Percentiles rank a stretch among this genome's conserved stretches.
Conservation (phyloP, 495 filamentous ascomycete species). For the Monascus purpureus region DNA sequence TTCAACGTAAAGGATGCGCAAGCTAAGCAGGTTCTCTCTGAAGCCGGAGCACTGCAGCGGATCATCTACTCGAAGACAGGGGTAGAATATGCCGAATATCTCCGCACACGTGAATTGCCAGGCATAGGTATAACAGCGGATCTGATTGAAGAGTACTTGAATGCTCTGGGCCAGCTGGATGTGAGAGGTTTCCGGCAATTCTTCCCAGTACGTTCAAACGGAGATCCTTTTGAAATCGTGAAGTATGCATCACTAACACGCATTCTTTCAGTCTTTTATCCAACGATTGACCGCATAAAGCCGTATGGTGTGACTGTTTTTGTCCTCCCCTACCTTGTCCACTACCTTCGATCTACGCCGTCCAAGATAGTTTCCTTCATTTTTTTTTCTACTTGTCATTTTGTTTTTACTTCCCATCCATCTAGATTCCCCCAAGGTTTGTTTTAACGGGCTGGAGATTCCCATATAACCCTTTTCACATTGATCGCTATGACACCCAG, state of each 20-base stretch:
- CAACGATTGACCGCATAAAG: conserved; percentile 34
- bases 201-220: conserved; percentile 31
- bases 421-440: conserved; percentile 33
- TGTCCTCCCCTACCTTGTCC: too few species aligned
- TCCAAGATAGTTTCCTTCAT: too few species aligned
- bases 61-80: conserved; percentile 81
- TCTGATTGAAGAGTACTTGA: conserved; percentile 42
- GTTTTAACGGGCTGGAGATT: conserved; percentile 15
- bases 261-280: conserved; percentile 25
- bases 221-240: too few species aligned
- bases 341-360: too few species aligned
- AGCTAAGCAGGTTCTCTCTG: conserved; percentile 66
- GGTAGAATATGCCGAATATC: conserved; percentile 39
- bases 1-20: conserved; percentile 81
- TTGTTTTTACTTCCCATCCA: too few species aligned
- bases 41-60: conserved; percentile 73
- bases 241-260: not conserved
- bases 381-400: conserved; percentile 9
- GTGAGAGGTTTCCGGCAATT: conserved; percentile 40
- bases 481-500: not conserved
- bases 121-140: conserved; percentile 39
- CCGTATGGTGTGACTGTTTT: too few species aligned
- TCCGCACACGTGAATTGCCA: conserved; percentile 37
- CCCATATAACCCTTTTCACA: not conserved
- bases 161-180: conserved; percentile 35